Evolutionary conservation across 371 early-diverging fungal species (phyloP), one percentile per base, ranked within the genome.

Genomic region (Mortierella sp.): DNA sequence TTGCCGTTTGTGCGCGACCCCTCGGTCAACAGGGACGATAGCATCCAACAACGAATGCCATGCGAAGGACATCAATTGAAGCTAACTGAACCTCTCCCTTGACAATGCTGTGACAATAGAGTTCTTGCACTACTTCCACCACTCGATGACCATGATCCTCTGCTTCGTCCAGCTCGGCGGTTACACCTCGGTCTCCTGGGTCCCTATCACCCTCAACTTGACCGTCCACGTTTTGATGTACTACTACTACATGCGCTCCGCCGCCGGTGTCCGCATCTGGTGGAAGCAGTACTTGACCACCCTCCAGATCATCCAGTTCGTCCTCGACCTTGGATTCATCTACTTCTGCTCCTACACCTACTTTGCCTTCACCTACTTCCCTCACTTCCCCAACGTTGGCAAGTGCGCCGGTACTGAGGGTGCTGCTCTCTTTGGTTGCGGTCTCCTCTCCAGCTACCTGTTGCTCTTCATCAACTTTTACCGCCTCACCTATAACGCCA

Each of bases 201-300:
- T 95, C 24, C 93, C 93, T 67, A 94, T 96, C 75, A 82, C 87
- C 8, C 90, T 97, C 69, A 97, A 97, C 90, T 91, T 97, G 90
- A 91, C 93, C 46, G 97, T 97, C n/a, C 98, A 97, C 86, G 95
- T 96, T 61, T 88, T 96, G 82, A 97, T 97, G 97, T 96, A 96
- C 90, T 95, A 95, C 88, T 97, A 96, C 89, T 97, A 97, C 90
- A 96, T 94, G 90, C 94, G 96, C 75, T 95, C 97, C 13, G 94
- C 96, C 71, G 92, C 95, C 71, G 95, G 95, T 53, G 93, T 92
- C 88, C 92, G 93, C 88, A 92, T 96, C 82, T 97, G 97, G 97
- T 97, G 97, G 97, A 97, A 97, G 92, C 94, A 95, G 83, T 93
- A 95, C 86, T 90, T 97, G 75, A 97, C 98, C 50, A 95, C 96